Evolutionary conservation across 73 alveolate species (phyloP).

Genomic region (Tetrahymena thermophila): DNA sequence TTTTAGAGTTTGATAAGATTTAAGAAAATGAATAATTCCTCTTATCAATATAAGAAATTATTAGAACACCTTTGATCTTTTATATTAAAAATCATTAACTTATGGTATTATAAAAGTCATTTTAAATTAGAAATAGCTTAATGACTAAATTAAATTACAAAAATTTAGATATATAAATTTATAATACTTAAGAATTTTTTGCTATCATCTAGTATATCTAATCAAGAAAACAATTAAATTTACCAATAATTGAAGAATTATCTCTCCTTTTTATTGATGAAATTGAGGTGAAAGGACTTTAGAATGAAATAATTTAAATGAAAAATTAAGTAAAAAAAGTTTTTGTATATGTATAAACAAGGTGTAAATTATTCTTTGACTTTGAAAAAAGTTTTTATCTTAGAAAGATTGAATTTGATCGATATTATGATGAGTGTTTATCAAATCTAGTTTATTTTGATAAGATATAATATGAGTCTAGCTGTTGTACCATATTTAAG

Average conservation of each 20-base stretch:
- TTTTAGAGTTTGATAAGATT: not conserved
- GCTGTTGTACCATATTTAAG: not conserved
- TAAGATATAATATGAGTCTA: too few species aligned
- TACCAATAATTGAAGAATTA: not conserved
- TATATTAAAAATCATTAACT: too few species aligned
- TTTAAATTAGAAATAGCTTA: not conserved
- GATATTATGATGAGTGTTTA: not conserved
- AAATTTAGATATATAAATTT: not conserved
- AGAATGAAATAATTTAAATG: not conserved
- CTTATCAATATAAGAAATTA: not conserved
- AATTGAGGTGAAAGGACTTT: not conserved
- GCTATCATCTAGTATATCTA: not conserved
- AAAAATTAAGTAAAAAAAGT: not conserved
- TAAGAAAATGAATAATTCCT: not conserved
- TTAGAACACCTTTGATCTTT: not conserved
- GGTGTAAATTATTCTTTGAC: not conserved
- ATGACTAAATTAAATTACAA: too few species aligned
- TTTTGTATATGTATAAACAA: too few species aligned
- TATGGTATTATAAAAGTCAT: too few species aligned
- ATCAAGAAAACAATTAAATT: not conserved
- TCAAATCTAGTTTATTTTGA: not conserved
- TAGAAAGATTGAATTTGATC: not conserved
- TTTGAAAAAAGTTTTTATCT: not conserved
- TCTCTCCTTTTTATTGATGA: not conserved
- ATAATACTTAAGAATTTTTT: not conserved